phyloP scores from a whole-genome alignment of 169 alveolate genomes.

The Sarcocystis neurona region DNA sequence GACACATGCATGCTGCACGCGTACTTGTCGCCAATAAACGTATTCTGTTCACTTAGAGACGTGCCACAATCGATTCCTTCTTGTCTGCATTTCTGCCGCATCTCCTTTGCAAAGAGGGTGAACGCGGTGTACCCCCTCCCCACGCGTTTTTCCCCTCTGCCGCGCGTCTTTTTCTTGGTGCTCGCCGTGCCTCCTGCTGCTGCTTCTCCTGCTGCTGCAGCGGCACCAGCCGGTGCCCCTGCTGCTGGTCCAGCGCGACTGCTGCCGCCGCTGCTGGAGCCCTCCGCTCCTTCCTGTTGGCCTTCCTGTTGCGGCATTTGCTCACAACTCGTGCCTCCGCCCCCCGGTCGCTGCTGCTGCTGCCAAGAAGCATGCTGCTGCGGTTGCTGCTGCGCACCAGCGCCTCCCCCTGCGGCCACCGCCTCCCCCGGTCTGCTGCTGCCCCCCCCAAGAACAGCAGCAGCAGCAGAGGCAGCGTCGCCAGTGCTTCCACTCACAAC shows the following conservation, averaged over 20 bases:
- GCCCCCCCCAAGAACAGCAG: neutral
- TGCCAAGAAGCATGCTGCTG: no score
- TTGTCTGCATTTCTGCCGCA: slow-evolving; percentile 44
- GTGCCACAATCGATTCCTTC: slow-evolving; percentile 58
- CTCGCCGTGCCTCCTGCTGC: neutral
- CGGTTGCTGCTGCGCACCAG: no score
- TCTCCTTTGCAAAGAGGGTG: slow-evolving; percentile 54
- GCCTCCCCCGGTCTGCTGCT: no score
- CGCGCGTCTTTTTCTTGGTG: slow-evolving; percentile 47
- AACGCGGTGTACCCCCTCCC: slow-evolving; percentile 56
- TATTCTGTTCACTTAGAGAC: slow-evolving; percentile 58
- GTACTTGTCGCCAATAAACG: slow-evolving; percentile 60
- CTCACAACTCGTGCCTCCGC: neutral
- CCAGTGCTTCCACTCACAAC: neutral
- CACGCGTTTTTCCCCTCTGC: slow-evolving; percentile 20
- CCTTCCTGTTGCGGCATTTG: neutral
- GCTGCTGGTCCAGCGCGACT: neutral
- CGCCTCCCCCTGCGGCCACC: no score
- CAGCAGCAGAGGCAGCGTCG: neutral
- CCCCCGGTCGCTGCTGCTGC: neutral
- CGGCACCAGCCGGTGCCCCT: neutral
- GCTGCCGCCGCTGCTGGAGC: neutral
- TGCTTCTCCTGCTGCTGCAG: neutral
- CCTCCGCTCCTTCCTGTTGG: neutral
- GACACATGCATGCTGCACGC: no score